Evolutionary conservation across 495 filamentous ascomycete species (phyloP).

Genomic region (Neurospora sp.): DNA sequence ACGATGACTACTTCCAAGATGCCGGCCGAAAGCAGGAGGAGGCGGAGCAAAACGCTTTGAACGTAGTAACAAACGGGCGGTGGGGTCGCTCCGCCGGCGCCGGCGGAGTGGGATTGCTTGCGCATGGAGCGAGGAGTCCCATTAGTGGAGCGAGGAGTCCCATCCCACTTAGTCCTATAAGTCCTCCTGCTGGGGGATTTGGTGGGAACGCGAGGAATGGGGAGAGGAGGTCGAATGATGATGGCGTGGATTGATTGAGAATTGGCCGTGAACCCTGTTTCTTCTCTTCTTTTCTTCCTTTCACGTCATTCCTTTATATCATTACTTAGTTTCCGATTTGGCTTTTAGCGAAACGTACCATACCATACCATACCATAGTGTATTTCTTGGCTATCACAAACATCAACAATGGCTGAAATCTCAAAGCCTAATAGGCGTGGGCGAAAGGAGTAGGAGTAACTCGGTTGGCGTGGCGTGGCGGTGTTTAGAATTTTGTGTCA

Average conservation of each 20-base stretch:
- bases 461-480: not conserved
- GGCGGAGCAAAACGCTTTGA: constrained; percentile 29
- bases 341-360: not conserved
- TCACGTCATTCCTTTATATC: not conserved
- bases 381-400: not conserved
- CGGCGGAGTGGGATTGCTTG: constrained; percentile 24
- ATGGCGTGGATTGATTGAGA: constrained; percentile 14
- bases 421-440: not conserved
- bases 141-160: not conserved
- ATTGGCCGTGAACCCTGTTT: not conserved
- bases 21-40: constrained; percentile 10
- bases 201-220: not conserved
- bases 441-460: not conserved
- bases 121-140: constrained; percentile 7
- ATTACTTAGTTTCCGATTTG: not conserved
- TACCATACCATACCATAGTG: not conserved
- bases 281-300: not conserved
- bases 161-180: not conserved
- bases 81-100: constrained; percentile 24
- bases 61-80: constrained; percentile 33
- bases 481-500: not conserved
- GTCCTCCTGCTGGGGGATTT: not conserved
- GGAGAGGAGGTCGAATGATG: constrained; percentile 7
- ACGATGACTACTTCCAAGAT: not conserved
- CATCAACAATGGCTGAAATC: not conserved